Conservation (phyloP, 2,329 filamentous ascomycete genomes). For the Bipolaris sorokiniana region DNA sequence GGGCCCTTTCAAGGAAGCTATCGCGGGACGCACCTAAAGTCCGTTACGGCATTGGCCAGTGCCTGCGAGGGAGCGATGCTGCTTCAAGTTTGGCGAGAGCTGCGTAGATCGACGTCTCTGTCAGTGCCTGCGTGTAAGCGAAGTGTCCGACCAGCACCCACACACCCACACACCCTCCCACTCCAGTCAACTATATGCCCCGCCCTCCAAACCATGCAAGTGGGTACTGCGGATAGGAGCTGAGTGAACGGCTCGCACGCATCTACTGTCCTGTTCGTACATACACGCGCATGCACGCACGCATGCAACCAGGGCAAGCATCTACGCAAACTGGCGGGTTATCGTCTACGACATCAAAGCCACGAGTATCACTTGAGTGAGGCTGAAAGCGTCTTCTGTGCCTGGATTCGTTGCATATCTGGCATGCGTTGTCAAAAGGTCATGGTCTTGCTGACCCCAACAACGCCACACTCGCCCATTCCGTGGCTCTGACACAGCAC, state of each 20-base stretch:
- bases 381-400: slow-evolving; percentile 15
- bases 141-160: slow-evolving; percentile 29
- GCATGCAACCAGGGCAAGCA: neutral
- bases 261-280: neutral
- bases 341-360: slow-evolving; percentile 15
- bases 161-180: slow-evolving; percentile 18
- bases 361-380: slow-evolving; percentile 14
- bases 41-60: slow-evolving; percentile 39
- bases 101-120: slow-evolving; percentile 36
- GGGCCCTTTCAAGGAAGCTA: slow-evolving; percentile 26
- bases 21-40: slow-evolving; percentile 40
- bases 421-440: slow-evolving; percentile 24
- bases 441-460: slow-evolving; percentile 26
- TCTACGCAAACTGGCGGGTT: slow-evolving; percentile 11
- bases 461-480: slow-evolving; percentile 29
- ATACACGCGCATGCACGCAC: neutral
- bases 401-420: slow-evolving; percentile 18
- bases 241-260: slow-evolving; percentile 7
- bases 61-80: slow-evolving; percentile 26
- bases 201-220: slow-evolving; percentile 17
- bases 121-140: slow-evolving; percentile 34
- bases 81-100: slow-evolving; percentile 22
- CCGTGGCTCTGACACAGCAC: slow-evolving; percentile 15
- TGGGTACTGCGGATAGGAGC: slow-evolving; percentile 7
- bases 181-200: neutral